Evolutionary conservation across 352 stramenopile species (phyloP).

Genomic region (Pythium sp.): DNA sequence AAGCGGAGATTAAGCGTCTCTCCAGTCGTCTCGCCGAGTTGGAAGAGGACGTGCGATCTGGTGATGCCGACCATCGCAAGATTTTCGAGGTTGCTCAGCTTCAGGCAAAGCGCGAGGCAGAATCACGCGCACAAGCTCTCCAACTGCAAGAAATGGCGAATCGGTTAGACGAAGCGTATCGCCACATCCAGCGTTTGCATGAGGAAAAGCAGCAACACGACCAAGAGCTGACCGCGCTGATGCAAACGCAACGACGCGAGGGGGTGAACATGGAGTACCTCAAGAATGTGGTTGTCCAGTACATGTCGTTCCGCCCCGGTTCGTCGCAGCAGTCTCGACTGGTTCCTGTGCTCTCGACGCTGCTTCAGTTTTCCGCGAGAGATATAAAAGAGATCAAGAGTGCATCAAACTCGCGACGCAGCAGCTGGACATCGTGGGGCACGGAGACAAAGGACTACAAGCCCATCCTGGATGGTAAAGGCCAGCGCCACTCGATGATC

Average conservation of each 20-base stretch:
- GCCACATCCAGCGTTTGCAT: conserved; percentile 52
- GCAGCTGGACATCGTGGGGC: conserved; percentile 73
- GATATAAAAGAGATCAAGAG: conserved; percentile 82
- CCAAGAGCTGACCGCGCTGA: conserved; percentile 66
- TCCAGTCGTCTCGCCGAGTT: conserved; percentile 56
- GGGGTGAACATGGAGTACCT: conserved; percentile 91
- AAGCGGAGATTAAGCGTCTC: conserved; percentile 63
- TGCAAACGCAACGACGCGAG: conserved; percentile 79
- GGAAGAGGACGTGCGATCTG: conserved; percentile 83
- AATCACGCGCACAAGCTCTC: conserved; percentile 48
- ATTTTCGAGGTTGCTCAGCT: conserved; percentile 87
- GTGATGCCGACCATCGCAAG: conserved; percentile 81
- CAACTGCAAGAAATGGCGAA: conserved; percentile 52
- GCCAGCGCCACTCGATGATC: conserved; percentile 29
- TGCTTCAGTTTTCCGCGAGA: conserved; percentile 75
- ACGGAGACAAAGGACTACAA: conserved; percentile 62
- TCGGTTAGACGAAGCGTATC: conserved; percentile 40
- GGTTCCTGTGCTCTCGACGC: conserved; percentile 79
- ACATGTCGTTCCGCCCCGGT: conserved; percentile 84
- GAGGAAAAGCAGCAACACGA: conserved; percentile 59
- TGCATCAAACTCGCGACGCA: conserved; percentile 44
- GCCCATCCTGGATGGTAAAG: conserved; percentile 41
- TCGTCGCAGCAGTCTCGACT: conserved; percentile 78
- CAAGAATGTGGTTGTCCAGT: conserved; percentile 90
- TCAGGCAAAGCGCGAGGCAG: conserved; percentile 78